phyloP scores from a whole-genome alignment of 2,329 filamentous ascomycete species.

The Aspergillus novofumigatus region DNA sequence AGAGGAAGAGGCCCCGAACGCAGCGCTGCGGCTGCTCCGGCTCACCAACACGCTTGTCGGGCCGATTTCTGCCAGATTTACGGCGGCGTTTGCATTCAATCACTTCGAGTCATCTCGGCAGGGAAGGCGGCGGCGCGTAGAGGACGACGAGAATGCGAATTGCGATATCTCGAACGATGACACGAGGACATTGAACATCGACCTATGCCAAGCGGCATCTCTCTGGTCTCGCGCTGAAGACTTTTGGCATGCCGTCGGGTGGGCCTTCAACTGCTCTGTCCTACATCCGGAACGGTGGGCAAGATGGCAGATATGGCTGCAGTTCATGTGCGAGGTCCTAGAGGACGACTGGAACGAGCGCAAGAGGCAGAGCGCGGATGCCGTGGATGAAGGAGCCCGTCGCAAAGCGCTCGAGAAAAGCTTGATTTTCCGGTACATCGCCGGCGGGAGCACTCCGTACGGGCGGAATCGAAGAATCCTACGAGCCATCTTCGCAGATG shows the following conservation, averaged over 20 bases:
- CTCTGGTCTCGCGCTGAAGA: constrained; percentile 75
- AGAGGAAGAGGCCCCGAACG: constrained; percentile 59
- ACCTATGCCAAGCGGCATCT: constrained; percentile 60
- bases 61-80: constrained; percentile 64
- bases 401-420: constrained; percentile 31
- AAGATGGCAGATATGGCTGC: constrained; percentile 76
- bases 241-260: constrained; percentile 85
- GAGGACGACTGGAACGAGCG: constrained; percentile 43
- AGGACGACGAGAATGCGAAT: constrained; percentile 16
- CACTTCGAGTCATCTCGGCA: constrained; percentile 33
- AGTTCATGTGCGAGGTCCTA: constrained; percentile 57
- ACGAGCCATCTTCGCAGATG: constrained; percentile 46
- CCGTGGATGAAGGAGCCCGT: constrained; percentile 16
- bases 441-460: constrained; percentile 22
- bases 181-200: constrained; percentile 52
- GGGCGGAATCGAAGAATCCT: constrained; percentile 41
- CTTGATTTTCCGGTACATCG: constrained; percentile 43
- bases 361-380: constrained; percentile 15
- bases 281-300: constrained; percentile 70
- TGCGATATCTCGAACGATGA: constrained; percentile 36
- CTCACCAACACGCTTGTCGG: constrained; percentile 63
- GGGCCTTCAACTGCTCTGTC: constrained; percentile 88
- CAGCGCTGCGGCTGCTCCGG: constrained; percentile 67
- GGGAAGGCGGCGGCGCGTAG: constrained; percentile 22
- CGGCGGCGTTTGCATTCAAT: constrained; percentile 67